Percentiles rank a stretch among this genome's conserved stretches.
phyloP scores from a whole-genome alignment of 2,329 filamentous ascomycete species.

The Nectriaceae sp. region DNA sequence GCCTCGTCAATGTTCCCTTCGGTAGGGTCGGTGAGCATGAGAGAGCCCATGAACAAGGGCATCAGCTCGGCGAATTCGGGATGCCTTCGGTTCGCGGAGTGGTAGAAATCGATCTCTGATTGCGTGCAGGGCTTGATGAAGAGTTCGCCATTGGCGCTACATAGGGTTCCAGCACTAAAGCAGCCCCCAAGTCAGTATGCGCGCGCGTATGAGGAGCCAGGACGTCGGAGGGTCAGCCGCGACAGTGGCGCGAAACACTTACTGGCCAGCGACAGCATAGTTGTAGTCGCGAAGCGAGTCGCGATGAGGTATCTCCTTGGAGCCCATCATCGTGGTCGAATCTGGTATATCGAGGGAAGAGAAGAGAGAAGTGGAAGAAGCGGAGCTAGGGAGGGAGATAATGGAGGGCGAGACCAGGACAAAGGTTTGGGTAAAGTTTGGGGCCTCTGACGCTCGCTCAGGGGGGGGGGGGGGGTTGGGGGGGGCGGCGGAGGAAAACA shows the following conservation, averaged over 20 bases:
- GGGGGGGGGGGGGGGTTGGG: conserved; percentile 19
- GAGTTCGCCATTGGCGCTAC: conserved; percentile 77
- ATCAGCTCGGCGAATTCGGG: conserved; percentile 78
- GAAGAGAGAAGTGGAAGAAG: conserved; percentile 9
- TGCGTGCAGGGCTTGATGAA: conserved; percentile 94
- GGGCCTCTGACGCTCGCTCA: conserved; percentile 8
- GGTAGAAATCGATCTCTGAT: conserved; percentile 87
- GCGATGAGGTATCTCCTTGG: conserved; percentile 52
- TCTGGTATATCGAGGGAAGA: conserved; percentile 10
- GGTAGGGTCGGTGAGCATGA: conserved; percentile 64
- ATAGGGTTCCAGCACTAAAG: conserved; percentile 82
- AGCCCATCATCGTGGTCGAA: conserved; percentile 25
- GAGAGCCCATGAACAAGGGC: conserved; percentile 80
- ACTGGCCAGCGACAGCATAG: conserved; percentile 84
- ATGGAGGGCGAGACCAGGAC: conserved; percentile 2
- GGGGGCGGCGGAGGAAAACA: too few relatives aligned
- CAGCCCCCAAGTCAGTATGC: conserved; percentile 13
- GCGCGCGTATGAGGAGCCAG: conserved; percentile 2
- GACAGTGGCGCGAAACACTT: conserved; percentile 41
- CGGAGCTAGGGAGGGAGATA: conserved; percentile 8
- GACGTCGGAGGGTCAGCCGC: conserved; percentile 1
- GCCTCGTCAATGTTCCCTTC: conserved; percentile 51
- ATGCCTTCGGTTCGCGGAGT: conserved; percentile 66
- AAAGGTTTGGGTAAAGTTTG: background rate
- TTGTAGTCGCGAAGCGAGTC: conserved; percentile 69